Evolutionary conservation across 2,329 filamentous ascomycete genomes (phyloP), one percentile per base, ranked within the genome.

Genomic region (Pleomassaria siparia): DNA sequence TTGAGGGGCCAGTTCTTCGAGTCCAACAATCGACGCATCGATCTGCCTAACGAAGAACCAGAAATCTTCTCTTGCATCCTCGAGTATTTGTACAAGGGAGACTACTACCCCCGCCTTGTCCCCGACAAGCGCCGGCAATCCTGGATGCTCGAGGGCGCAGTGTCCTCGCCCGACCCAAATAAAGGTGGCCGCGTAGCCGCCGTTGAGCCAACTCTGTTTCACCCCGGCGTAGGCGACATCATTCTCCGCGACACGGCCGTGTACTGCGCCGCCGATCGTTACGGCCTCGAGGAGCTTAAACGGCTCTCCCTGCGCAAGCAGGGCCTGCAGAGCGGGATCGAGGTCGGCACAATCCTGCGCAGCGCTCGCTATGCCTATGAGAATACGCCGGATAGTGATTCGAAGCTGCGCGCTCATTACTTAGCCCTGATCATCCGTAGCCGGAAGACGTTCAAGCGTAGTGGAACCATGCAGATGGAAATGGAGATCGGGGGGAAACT

Each of bases 381-480:
- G 70, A 86, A 96, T 80, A 96, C 92, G 66, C 91, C 91, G 60
- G 89, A 96, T 78, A 87, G 85, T 64, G 91, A 97, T 78, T 92
- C 88, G 69, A 84, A 87, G 67, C 85, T 97, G 74, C 91, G 91
- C 78, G 91, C 91, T 79, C 91, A 96, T 79, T 96, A 96, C 80
- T 86, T 97, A 73, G 90, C 91, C 72, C 84, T 96, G 75, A 95
- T 96, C 75, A 96, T 96, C 80, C 87, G 91, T 79, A 92, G 89
- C 81, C 89, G 92, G 74, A 91, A 91, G 80, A 96, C 90, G 67
- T 96, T 97, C 76, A 96, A 96, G 86, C 86, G 88, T 76, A 96
- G 91, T 79, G 91, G 91, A 76, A 96, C 91, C 74, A 95, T 96
- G 91, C 91, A 96, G 82, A 87, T 88, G 78, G 91, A 96, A 80